Conservation (phyloP, 352 stramenopile genomes). For the Halophytophthora batemanensis region DNA sequence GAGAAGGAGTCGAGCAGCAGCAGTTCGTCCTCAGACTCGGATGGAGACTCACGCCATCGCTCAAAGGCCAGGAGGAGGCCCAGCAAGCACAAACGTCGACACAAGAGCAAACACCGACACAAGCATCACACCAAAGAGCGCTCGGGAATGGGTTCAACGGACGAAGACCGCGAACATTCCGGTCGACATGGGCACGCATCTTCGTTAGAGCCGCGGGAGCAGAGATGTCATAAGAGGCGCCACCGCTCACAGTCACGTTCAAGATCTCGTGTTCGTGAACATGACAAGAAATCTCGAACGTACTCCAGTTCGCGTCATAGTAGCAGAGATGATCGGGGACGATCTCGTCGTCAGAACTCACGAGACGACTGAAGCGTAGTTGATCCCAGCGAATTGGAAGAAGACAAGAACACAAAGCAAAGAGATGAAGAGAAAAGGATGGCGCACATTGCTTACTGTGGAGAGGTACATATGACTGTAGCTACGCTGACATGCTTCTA, state of each 20-base stretch:
- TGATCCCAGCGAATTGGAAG: too few relatives aligned
- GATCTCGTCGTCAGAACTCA: background rate
- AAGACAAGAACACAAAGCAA: too few relatives aligned
- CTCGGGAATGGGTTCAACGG: constrained; percentile 7
- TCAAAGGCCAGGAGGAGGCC: constrained; percentile 26
- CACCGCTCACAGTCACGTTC: constrained; percentile 13
- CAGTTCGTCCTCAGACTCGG: constrained; percentile 7
- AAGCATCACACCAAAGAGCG: constrained; percentile 14
- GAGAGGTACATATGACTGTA: too few relatives aligned
- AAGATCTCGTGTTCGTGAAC: background rate
- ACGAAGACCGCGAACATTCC: background rate
- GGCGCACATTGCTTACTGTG: too few relatives aligned
- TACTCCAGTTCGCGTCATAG: background rate
- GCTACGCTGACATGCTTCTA: too few relatives aligned
- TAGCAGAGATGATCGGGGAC: background rate
- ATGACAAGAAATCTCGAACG: background rate
- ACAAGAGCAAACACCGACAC: constrained; percentile 15
- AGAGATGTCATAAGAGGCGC: background rate
- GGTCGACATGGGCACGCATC: constrained; percentile 4
- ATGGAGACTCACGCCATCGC: constrained; percentile 9
- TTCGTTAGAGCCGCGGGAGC: constrained; percentile 3
- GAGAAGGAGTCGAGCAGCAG: too few relatives aligned
- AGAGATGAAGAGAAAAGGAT: too few relatives aligned
- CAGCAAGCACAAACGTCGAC: constrained; percentile 26
- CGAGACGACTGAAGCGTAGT: too few relatives aligned